Base-by-base conservation (phyloP, 768 basidiomycete genomes). In the Boletales sp. region DNA sequence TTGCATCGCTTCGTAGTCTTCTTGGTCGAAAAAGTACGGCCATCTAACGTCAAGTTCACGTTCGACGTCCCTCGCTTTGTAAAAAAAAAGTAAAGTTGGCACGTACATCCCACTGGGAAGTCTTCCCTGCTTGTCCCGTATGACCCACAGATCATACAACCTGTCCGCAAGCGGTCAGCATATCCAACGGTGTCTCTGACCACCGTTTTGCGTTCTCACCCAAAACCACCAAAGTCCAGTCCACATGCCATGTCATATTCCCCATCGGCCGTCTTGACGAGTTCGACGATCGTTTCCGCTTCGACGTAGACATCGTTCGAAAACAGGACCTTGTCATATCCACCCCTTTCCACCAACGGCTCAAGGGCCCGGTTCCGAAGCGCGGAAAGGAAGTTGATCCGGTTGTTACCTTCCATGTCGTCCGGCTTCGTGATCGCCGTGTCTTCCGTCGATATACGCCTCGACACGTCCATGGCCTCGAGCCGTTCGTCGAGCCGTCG, bases 1-100 rank as follows among this genome's bases (percentile, higher is more conserved):
- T 44, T 66, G 60, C 57, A 76, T 66, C 3, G 71, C 70, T 36
- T 62, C 55, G 52, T 66, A 63, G 42, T 58, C 69, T 8, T 64
- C 67, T 8, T 63, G 54, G 40, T 76, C 73, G 36, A 75, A 63
- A 51, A 76, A 70, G 51, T 72, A 75, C 0, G 75, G 75, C 74
- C 75, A 62, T 50, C 60, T 62, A 27, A 27, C 24, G 7, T 27
- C 24, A 7, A 27, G 24, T 5, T 27, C 24, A 27, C 24, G 24
- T 27, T 27, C 24, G 5, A 5, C 3, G 2, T 27, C 24, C 24
- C 24, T 27, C 24, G 24, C 24, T 5, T 27, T 3, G 24, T 7
- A 27, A 3, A 27, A 3, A 27, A 3, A 27, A 27, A 27, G 5
- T 5, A 27, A 27, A 27, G 24, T 24, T 24, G 24, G 24, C 5